These are phyloP conservation scores for Stephania yunnanensis DNA, from an alignment of 164 flowering plant genomes.

Conservation along the genomic window DNA sequence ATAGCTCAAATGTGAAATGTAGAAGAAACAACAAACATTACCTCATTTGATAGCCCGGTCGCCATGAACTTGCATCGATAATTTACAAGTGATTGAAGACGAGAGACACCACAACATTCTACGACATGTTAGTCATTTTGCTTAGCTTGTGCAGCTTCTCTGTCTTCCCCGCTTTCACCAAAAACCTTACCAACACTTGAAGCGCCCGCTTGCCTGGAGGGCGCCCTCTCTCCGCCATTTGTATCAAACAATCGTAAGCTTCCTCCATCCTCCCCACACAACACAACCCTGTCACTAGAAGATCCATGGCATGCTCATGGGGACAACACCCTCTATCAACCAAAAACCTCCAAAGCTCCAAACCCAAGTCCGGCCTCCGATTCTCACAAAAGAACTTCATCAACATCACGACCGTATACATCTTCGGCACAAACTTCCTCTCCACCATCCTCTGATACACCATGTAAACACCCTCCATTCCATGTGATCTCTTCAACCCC, in stretches of 20 bases:
- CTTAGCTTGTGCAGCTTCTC: conserved; percentile 41
- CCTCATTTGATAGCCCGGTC: background rate
- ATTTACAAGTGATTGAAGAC: background rate
- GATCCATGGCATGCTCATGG: conserved; percentile 64
- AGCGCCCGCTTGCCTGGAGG: conserved; percentile 33
- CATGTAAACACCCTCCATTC: conserved; percentile 36
- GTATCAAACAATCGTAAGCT: conserved; percentile 57
- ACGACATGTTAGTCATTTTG: conserved; percentile 35
- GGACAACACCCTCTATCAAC: conserved; percentile 70
- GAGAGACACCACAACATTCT: conserved; percentile 26
- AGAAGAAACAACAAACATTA: background rate
- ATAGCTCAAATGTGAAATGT: background rate
- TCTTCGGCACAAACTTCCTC: conserved; percentile 55
- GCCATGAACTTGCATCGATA: background rate
- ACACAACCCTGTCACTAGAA: conserved; percentile 61
- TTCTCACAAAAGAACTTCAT: conserved; percentile 69
- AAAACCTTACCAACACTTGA: conserved; percentile 41
- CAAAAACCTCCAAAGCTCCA: conserved; percentile 61
- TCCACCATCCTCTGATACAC: conserved; percentile 48
- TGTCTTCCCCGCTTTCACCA: conserved; percentile 27
- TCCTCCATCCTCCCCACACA: conserved; percentile 41
- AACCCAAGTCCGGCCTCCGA: conserved; percentile 40
- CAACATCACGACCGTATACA: conserved; percentile 66
- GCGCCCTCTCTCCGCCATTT: conserved; percentile 65
- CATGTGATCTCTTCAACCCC: conserved; percentile 45